Evolutionary conservation across 345 rosid genomes (phyloP), one percentile per base, ranked within the genome.

Genomic region (Brassica nigra): DNA sequence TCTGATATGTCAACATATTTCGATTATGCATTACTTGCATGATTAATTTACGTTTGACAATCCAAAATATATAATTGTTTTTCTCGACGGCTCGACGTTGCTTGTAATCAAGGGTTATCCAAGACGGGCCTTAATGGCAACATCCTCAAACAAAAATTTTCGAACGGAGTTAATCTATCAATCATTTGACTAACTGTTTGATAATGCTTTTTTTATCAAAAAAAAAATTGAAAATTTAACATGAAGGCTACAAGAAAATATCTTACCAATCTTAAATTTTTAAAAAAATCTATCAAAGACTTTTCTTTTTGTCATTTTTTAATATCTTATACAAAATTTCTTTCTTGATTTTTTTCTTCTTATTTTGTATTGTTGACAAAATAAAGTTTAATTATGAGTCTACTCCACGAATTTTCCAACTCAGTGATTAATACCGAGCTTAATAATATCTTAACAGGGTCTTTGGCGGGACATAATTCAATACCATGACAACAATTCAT

Each of bases 101-200:
- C 54, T 47, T 47, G 54, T 47, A 47, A 47, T 47, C 54, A 47
- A 47, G 54, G 54, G 54, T 47, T 47, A 47, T 47, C 54, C 54
- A 47, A 47, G 20, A 55, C 79, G 71, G 79, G 79, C 71, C 79
- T 80, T 80, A 23, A 55, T 79, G 78, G 75, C 78, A 79, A 79
- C 82, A 68, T 30, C 39, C 75, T 62, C 76, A 33, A 9, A 39
- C 47, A 68, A 71, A 71, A 75, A 69, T 37, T 69, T 18, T 11
- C 2, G 44, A 73, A 57, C 11, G 28, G 15, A 30, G 2, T 3
- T 3, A 34, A 62, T 52, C n/a, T 66, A 57, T 73, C 73, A 72
- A 71, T 2, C 11, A 67, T 73, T 78, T 23, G 57, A 61, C 29
- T 27, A 47, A 59, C 30, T n/a, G 7, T 8, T 23, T 23, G 27